Evolutionary conservation across 2,329 filamentous ascomycete species (phyloP).

Genomic region (Monosporascus sp.): DNA sequence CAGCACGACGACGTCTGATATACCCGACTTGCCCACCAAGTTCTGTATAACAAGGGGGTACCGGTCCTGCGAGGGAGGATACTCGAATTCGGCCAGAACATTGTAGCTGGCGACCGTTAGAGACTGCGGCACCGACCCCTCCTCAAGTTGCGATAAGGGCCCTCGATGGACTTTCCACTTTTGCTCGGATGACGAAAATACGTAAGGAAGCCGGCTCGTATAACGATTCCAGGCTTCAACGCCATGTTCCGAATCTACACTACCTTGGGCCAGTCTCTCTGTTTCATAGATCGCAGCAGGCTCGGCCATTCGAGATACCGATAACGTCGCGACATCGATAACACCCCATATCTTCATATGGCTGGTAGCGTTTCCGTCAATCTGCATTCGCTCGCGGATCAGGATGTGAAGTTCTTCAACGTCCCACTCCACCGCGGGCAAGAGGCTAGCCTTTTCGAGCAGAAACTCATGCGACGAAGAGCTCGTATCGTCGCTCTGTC

Average conservation of each 20-base stretch:
- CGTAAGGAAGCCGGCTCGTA: slow-evolving; percentile 12
- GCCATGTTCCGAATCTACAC: not conserved
- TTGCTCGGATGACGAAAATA: slow-evolving; percentile 7
- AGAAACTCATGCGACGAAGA: slow-evolving; percentile 44
- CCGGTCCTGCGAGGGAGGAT: slow-evolving; percentile 36
- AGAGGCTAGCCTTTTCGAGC: slow-evolving; percentile 43
- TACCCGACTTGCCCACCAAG: slow-evolving; percentile 35
- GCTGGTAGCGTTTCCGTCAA: slow-evolving; percentile 26
- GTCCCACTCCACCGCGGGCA: slow-evolving; percentile 45
- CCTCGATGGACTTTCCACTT: slow-evolving; percentile 14
- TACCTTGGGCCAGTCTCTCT: not conserved
- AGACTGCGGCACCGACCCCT: slow-evolving; percentile 4
- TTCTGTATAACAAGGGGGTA: slow-evolving; percentile 39
- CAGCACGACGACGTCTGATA: slow-evolving; percentile 45
- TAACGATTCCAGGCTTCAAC: not conserved
- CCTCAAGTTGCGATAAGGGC: not conserved
- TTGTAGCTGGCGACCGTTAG: slow-evolving; percentile 45
- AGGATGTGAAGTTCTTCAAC: slow-evolving; percentile 46
- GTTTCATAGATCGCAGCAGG: slow-evolving; percentile 11
- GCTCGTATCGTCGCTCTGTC: slow-evolving; percentile 45
- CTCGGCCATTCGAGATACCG: slow-evolving; percentile 5
- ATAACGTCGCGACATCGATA: slow-evolving; percentile 31
- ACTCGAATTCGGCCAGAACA: slow-evolving; percentile 45
- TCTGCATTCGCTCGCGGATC: slow-evolving; percentile 36
- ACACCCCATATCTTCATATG: slow-evolving; percentile 54